Evolutionary conservation across 1,284 basidiomycete genomes (phyloP).

Genomic region (Microbotryomycetes sp.): DNA sequence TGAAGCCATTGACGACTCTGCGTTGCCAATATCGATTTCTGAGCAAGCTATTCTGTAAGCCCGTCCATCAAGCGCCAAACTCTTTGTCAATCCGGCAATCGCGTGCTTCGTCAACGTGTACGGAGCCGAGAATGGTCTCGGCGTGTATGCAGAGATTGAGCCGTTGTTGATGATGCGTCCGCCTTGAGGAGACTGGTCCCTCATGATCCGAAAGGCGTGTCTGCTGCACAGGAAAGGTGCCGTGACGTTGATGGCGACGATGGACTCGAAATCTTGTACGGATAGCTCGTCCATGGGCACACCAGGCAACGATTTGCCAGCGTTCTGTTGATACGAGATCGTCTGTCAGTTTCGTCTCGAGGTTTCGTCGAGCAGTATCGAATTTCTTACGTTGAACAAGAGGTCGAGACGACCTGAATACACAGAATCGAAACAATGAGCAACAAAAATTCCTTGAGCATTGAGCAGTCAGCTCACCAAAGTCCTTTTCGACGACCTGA

Average conservation of each 20-base stretch:
- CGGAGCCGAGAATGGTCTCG: constrained; percentile 55
- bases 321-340: constrained; percentile 40
- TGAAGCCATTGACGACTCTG: constrained; percentile 53
- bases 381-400: constrained; percentile 61
- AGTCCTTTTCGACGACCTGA: constrained; percentile 49
- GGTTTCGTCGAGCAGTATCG: neutral
- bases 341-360: neutral
- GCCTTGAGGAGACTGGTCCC: constrained; percentile 60
- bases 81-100: constrained; percentile 64
- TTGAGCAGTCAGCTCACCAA: constrained; percentile 45
- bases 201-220: constrained; percentile 68
- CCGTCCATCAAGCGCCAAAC: constrained; percentile 66
- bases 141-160: constrained; percentile 64
- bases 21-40: constrained; percentile 75
- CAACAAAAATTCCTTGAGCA: neutral
- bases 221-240: constrained; percentile 67
- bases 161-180: constrained; percentile 69
- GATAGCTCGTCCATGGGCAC: constrained; percentile 58
- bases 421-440: neutral
- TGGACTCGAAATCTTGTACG: constrained; percentile 54
- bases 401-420: constrained; percentile 58
- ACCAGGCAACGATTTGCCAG: constrained; percentile 51
- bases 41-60: constrained; percentile 64
- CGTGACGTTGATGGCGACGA: constrained; percentile 62
- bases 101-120: constrained; percentile 75